Evolutionary conservation across 495 filamentous ascomycete species (phyloP).

Genomic region (Aspergillus affinis): DNA sequence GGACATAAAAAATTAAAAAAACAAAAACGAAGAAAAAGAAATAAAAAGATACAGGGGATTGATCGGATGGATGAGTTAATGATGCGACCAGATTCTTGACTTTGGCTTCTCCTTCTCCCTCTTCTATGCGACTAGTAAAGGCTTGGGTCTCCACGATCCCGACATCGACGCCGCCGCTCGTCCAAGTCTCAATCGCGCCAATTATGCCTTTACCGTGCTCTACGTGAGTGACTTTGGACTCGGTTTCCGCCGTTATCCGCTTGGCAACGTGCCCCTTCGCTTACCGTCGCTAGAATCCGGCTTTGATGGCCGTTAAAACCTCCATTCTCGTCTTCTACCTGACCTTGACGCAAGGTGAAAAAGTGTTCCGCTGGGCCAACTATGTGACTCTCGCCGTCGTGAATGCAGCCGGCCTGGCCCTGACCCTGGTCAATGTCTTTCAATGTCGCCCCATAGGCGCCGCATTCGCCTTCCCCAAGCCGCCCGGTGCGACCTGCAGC

Average conservation of each 20-base stretch:
- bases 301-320: constrained; percentile 73
- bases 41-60: no score
- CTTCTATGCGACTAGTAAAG: constrained; percentile 66
- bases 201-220: constrained; percentile 81
- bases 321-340: constrained; percentile 91
- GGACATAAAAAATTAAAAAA: not conserved
- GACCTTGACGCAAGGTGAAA: constrained; percentile 70
- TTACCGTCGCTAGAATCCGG: constrained; percentile 65
- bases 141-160: constrained; percentile 73
- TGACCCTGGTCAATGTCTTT: constrained; percentile 85
- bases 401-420: constrained; percentile 70
- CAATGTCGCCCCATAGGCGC: constrained; percentile 77
- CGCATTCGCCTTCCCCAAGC: constrained; percentile 52
- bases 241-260: not conserved
- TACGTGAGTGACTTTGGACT: constrained; percentile 57
- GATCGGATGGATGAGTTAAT: not conserved
- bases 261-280: not conserved
- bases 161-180: constrained; percentile 54
- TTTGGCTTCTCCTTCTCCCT: constrained; percentile 76
- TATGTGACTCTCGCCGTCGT: constrained; percentile 71
- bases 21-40: no score
- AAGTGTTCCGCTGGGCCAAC: constrained; percentile 67
- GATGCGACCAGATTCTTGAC: constrained; percentile 55
- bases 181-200: constrained; percentile 57
- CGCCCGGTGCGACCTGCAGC: constrained; percentile 54